Base-by-base conservation (phyloP, 495 filamentous ascomycete species). In the Annulohypoxylon maeteangense region DNA sequence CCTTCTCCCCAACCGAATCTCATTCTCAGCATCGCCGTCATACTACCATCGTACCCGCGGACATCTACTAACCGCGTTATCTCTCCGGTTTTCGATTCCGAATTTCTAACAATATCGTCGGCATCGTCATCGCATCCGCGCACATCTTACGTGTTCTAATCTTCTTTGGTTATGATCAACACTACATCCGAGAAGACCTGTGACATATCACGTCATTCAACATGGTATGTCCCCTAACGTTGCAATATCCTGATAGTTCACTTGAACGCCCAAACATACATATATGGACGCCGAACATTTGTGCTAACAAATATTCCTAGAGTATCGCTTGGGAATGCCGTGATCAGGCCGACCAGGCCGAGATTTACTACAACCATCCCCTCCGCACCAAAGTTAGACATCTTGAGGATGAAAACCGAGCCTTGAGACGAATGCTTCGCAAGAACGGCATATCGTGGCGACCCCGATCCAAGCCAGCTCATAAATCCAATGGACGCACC, bases 341-440 rank as follows among this genome's bases (percentile, higher is more conserved):
- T 36, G 82, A 84, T 62, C 78, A 81, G 62, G 72, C 76, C 36
- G 81, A 83, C 22, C 75, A 77, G 67, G 81, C 81, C 47, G 77
- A 80, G 67, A 68, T 74, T 23, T 80, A 75, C 32, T 82, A 81
- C 65, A 80, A 82, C 25, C 68, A 78, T 14, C 80, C 79, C 18
- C 63, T 80, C 10, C 79, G 81, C n/a, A 54, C 68, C 42, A 73
- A 76, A 61, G 78, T 80, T 42, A 70, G 68, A 54, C 54, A 67
- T 20, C 73, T 84, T 0, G 62, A 72, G 7, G 76, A 77, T 34
- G 82, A 84, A 64, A 81, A 80, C 23, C 10, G 76, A 68, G 58
- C 45, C 7, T 71, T 83, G 38, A 84, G 83, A 59, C 77, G 75
- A 25, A 64, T 84, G 2, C 75, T 82, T 7, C 79, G 77, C 34